phyloP scores from a whole-genome alignment of 805 yeast species.

The Candida gorgasii region DNA sequence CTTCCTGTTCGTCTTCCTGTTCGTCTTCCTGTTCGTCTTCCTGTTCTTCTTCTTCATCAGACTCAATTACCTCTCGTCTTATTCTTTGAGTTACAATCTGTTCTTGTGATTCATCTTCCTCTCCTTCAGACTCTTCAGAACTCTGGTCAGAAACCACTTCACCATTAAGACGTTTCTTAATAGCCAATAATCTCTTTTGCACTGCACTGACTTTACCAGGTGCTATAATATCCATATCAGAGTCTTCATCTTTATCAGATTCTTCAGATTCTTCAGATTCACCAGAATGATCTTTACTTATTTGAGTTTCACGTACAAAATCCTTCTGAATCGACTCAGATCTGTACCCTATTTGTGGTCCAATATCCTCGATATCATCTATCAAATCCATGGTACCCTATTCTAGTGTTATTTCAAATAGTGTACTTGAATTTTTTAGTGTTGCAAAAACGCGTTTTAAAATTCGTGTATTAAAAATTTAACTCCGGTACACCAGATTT shows the following conservation, averaged over 20 bases:
- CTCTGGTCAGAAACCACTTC: not conserved
- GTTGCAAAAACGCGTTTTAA: conserved; percentile 3
- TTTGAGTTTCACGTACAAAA: not conserved
- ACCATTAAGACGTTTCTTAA: conserved; percentile 1
- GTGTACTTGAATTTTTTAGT: not conserved
- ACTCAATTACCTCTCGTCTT: not conserved
- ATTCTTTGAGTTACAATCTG: not conserved
- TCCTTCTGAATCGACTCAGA: not conserved
- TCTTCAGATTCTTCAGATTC: not conserved
- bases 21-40: too few relatives aligned
- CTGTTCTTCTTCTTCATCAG: conserved; percentile 9
- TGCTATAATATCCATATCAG: not conserved
- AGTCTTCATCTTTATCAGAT: not conserved
- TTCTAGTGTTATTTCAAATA: not conserved
- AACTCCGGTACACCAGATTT: conserved; percentile 3
- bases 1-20: too few relatives aligned
- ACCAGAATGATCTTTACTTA: not conserved
- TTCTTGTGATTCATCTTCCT: conserved; percentile 3
- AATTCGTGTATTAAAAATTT: not conserved
- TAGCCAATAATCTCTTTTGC: conserved; percentile 2
- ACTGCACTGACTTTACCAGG: not conserved
- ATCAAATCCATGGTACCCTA: conserved; percentile 25
- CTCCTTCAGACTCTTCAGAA: not conserved
- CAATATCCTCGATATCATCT: conserved; percentile 21
- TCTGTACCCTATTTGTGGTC: conserved; percentile 4